Conservation (phyloP, 1,284 basidiomycete genomes). For the Ceratobasidium sp. region DNA sequence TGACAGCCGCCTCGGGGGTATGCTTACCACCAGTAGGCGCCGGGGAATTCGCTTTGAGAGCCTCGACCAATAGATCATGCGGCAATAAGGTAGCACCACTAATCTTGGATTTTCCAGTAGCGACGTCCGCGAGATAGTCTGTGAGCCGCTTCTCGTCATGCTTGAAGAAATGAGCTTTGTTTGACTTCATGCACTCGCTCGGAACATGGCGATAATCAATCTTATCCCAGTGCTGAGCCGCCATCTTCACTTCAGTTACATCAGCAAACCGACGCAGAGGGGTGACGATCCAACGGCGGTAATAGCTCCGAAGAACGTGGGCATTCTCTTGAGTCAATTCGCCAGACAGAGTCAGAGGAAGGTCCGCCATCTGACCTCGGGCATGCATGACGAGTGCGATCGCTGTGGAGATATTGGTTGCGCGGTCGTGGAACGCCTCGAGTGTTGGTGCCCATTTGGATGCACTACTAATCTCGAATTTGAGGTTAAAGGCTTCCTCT, state of each 20-base stretch:
- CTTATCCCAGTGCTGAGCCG: constrained; percentile 68
- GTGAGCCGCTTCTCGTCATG: constrained; percentile 72
- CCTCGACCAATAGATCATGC: constrained; percentile 66
- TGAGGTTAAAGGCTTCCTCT: constrained; percentile 54
- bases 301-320: constrained; percentile 65
- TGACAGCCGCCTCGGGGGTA: constrained; percentile 32
- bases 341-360: constrained; percentile 53
- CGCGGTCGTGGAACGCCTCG: constrained; percentile 68
- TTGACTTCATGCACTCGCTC: constrained; percentile 70
- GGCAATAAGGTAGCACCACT: constrained; percentile 74
- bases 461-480: constrained; percentile 66
- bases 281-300: constrained; percentile 68
- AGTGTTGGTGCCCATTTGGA: constrained; percentile 79
- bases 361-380: constrained; percentile 51
- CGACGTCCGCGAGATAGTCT: constrained; percentile 68
- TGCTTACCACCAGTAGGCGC: neutral
- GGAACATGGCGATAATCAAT: constrained; percentile 63
- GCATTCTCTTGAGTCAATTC: constrained; percentile 53
- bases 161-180: constrained; percentile 66
- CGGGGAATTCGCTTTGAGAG: constrained; percentile 49
- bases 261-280: constrained; percentile 65
- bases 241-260: constrained; percentile 74
- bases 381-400: constrained; percentile 68
- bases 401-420: constrained; percentile 73
- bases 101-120: constrained; percentile 67